Evolutionary conservation across 1,139 yeast species (phyloP).

Genomic region (Entelexis paramagnoliae): DNA sequence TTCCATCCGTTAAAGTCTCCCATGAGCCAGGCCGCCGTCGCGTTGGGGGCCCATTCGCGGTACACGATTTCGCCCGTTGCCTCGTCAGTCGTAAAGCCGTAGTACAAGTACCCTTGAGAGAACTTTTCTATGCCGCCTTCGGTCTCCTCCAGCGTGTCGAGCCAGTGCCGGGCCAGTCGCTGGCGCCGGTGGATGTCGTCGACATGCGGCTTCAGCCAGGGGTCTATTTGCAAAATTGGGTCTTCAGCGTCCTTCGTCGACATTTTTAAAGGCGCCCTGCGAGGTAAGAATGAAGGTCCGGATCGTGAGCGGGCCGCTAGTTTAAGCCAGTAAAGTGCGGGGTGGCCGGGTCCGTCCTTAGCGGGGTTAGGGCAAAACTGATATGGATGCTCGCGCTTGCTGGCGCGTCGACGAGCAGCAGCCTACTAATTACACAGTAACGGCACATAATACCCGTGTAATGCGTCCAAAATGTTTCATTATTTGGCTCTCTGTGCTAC

Average conservation of each 20-base stretch:
- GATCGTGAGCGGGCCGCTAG: no score
- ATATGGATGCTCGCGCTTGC: no score
- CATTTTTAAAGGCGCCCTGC: background rate
- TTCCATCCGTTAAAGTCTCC: constrained; percentile 92
- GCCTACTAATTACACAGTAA: no score
- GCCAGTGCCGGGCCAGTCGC: constrained; percentile 49
- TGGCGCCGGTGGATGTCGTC: constrained; percentile 48
- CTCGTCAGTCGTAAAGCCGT: constrained; percentile 63
- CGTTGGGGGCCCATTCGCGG: constrained; percentile 87
- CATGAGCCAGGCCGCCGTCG: constrained; percentile 56
- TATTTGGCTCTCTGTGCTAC: no score
- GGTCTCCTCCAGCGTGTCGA: constrained; percentile 36
- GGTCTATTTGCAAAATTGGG: constrained; percentile 51
- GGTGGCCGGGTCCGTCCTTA: background rate
- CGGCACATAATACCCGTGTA: no score
- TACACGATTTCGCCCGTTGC: constrained; percentile 47
- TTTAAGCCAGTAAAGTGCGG: background rate
- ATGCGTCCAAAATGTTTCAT: no score
- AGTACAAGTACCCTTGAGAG: constrained; percentile 52
- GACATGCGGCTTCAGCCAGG: constrained; percentile 79
- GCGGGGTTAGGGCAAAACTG: background rate
- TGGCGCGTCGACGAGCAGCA: no score
- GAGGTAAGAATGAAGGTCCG: no score
- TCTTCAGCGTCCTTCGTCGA: background rate
- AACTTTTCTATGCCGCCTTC: constrained; percentile 45